Percentiles rank a stretch among this genome's conserved stretches.
Evolutionary conservation across 139 green algal species (phyloP).

Genomic region (Yamagishiella unicocca): DNA sequence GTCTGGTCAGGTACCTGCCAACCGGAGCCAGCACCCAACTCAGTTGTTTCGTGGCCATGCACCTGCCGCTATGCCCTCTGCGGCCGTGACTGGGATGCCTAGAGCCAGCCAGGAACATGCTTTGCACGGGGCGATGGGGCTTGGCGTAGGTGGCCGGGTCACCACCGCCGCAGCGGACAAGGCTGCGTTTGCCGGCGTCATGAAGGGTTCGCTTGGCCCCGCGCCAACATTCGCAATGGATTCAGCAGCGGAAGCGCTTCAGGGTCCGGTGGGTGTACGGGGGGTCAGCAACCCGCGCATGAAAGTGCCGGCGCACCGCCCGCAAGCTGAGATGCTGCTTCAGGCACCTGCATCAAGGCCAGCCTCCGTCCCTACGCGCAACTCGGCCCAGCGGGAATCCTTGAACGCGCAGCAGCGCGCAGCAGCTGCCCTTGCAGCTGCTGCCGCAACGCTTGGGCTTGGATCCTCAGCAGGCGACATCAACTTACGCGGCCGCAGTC

Average conservation of each 20-base stretch:
- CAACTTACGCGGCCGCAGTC: too few species aligned
- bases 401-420: background rate
- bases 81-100: background rate
- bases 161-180: background rate
- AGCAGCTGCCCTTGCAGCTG: background rate
- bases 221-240: background rate
- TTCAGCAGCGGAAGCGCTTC: background rate
- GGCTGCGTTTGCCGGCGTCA: background rate
- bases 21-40: background rate
- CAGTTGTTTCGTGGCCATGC: background rate
- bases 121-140: background rate
- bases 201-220: background rate
- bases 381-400: background rate
- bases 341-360: background rate
- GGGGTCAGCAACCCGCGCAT: constrained; percentile 1
- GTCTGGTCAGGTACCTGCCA: background rate
- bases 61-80: background rate
- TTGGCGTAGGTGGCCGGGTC: background rate
- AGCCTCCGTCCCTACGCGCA: background rate
- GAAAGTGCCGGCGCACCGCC: background rate
- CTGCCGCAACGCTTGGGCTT: background rate
- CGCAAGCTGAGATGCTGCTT: background rate
- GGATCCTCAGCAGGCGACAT: background rate
- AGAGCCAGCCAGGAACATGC: background rate
- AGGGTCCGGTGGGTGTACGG: background rate